Percentiles rank a stretch among this genome's conserved stretches.
Evolutionary conservation across 148 eudicot species (phyloP).

Genomic region (Rhododendron mucronatum): DNA sequence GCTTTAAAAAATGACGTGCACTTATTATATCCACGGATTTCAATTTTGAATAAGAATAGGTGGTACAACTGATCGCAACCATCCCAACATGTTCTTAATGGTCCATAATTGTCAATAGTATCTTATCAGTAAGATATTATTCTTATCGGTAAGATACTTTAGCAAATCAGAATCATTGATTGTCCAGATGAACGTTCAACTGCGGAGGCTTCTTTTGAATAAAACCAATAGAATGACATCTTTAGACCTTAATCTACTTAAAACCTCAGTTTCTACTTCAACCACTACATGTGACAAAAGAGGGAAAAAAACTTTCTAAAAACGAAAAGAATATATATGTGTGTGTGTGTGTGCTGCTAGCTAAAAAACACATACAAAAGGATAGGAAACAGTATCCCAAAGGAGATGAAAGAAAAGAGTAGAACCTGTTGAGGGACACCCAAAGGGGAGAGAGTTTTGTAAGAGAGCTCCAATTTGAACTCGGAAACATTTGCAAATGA

Average conservation of each 20-base stretch:
- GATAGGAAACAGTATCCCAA: neutral
- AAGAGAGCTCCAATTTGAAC: slow-evolving; percentile 31
- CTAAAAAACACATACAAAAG: neutral
- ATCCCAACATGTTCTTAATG: too few relatives aligned
- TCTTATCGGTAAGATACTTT: too few relatives aligned
- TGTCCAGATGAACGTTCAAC: too few relatives aligned
- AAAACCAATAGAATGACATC: neutral
- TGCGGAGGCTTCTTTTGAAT: neutral
- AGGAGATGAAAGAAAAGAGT: neutral
- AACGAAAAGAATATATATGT: neutral
- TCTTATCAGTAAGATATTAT: too few relatives aligned
- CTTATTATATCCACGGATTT: too few relatives aligned
- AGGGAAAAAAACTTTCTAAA: neutral
- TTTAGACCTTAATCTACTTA: neutral
- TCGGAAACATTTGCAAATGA: slow-evolving; percentile 33
- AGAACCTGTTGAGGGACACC: slow-evolving; percentile 54
- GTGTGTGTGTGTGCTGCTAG: neutral
- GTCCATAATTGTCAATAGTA: too few relatives aligned
- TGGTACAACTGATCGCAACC: too few relatives aligned
- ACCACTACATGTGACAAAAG: neutral
- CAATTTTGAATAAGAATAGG: too few relatives aligned
- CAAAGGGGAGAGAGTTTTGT: slow-evolving; percentile 47
- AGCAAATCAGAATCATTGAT: too few relatives aligned
- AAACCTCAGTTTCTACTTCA: neutral
- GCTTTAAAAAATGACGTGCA: too few relatives aligned